Evolutionary conservation across 2,329 filamentous ascomycete genomes (phyloP).

Genomic region (Waltergamsia citrina): DNA sequence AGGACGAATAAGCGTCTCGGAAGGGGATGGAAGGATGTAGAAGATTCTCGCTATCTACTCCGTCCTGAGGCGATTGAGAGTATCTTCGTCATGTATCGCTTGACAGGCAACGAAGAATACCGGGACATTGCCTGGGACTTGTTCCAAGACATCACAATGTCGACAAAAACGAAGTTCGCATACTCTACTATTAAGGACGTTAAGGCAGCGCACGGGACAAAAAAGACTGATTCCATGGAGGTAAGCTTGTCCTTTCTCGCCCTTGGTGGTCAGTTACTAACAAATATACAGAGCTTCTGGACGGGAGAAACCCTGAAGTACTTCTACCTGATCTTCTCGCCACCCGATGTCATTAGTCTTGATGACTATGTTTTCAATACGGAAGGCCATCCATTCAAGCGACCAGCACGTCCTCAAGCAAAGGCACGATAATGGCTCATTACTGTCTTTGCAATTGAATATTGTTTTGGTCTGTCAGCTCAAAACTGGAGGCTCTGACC

Average conservation of each 20-base stretch:
- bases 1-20: slow-evolving; percentile 16
- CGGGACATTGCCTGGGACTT: slow-evolving; percentile 64
- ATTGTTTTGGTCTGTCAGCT: too few relatives aligned
- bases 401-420: too few relatives aligned
- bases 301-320: slow-evolving; percentile 67
- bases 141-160: slow-evolving; percentile 53
- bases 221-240: slow-evolving; percentile 51
- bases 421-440: too few relatives aligned
- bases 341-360: slow-evolving; percentile 51
- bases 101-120: slow-evolving; percentile 58
- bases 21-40: slow-evolving; percentile 53
- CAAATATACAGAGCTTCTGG: slow-evolving; percentile 53
- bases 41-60: slow-evolving; percentile 38
- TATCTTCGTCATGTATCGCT: slow-evolving; percentile 67
- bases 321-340: slow-evolving; percentile 62
- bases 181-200: slow-evolving; percentile 60
- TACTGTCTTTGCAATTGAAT: too few relatives aligned
- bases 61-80: slow-evolving; percentile 67
- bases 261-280: slow-evolving; percentile 41
- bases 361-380: slow-evolving; percentile 58
- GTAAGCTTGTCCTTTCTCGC: too few relatives aligned
- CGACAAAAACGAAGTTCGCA: slow-evolving; percentile 50
- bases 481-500: too few relatives aligned
- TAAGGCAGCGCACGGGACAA: slow-evolving; percentile 30
- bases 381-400: slow-evolving; percentile 35